These are phyloP conservation scores for Coemansia sp. DNA, from an alignment of 192 early-diverging fungal species.

Conservation along the genomic window DNA sequence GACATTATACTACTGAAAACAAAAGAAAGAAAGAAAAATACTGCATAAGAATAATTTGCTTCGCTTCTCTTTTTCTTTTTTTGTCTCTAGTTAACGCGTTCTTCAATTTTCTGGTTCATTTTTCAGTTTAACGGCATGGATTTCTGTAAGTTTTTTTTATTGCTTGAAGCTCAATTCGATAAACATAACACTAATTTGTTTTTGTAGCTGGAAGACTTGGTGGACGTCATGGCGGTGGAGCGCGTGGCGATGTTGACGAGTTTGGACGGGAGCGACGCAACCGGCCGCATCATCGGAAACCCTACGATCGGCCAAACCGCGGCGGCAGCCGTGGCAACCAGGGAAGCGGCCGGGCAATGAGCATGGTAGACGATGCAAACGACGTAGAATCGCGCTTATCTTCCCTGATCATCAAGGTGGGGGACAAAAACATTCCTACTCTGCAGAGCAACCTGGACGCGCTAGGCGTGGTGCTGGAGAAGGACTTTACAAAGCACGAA, in stretches of 20 bases:
- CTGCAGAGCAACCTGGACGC: conserved; percentile 65
- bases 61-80: conserved; percentile 1
- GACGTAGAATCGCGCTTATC: conserved; percentile 68
- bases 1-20: conserved; percentile 11
- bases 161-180: neutral
- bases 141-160: conserved; percentile 17
- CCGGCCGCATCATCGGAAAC: conserved; percentile 45
- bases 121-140: conserved; percentile 13
- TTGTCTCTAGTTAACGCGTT: neutral
- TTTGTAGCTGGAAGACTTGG: conserved; percentile 47
- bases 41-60: neutral
- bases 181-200: neutral
- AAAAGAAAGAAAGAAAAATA: neutral
- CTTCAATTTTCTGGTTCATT: neutral
- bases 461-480: conserved; percentile 66
- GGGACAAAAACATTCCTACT: conserved; percentile 67
- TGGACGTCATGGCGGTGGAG: conserved; percentile 28
- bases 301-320: conserved; percentile 49
- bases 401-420: conserved; percentile 72
- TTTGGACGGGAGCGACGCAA: conserved; percentile 53
- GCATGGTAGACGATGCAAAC: conserved; percentile 44
- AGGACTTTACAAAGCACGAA: conserved; percentile 67
- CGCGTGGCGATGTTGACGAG: conserved; percentile 46
- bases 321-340: conserved; percentile 14
- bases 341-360: conserved; percentile 13